Evolutionary conservation across 768 basidiomycete genomes (phyloP), one percentile per base, ranked within the genome.

Genomic region (Lactifluus subvellereus): DNA sequence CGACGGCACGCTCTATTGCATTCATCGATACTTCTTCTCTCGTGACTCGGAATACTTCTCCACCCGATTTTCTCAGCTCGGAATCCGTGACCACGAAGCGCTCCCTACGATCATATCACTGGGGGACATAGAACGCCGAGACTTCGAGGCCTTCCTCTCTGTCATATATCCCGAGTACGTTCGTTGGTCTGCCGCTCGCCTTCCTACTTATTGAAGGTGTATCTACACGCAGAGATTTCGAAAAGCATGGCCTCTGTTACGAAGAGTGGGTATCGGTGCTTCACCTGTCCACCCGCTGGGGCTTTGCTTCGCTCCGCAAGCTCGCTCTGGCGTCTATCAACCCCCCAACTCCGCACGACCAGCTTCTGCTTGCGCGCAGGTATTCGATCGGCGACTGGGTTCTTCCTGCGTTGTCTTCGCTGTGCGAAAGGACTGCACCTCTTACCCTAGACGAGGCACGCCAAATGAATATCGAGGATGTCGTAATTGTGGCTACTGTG

Each of bases 271-370:
- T 65, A 11, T 68, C 71, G 16, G 67, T 72, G 27, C 35, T 53
- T 33, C 18, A n/a, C 11, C 27, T 42, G 42, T 42, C 42, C 42
- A 42, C 42, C 7, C 42, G n/a, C 53, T 77, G 22, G 74, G 72
- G 59, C 62, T 72, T 60, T 66, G 72, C 64, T 50, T 63, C 53
- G 57, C 72, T 65, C 69, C 75, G 60, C 69, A 45, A 22, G 22
- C 37, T 61, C 6, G 54, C 60, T 8, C 14, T 61, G 42, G 42
- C 16, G 7, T 42, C 16, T 16, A 18, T 42, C 42, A 42, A 42
- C 11, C 38, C 11, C 38, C 38, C 38, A 40, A 40, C 38, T 1
- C 53, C 60, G 10, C 33, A 40, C 60, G 51, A 61, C 33, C 51
- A 30, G 51, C 60, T 61, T 33, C 4, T 49, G 3, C 60, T 61